Conservation (phyloP, 2,329 filamentous ascomycete species). For the Colletotrichum euphorbiae region DNA sequence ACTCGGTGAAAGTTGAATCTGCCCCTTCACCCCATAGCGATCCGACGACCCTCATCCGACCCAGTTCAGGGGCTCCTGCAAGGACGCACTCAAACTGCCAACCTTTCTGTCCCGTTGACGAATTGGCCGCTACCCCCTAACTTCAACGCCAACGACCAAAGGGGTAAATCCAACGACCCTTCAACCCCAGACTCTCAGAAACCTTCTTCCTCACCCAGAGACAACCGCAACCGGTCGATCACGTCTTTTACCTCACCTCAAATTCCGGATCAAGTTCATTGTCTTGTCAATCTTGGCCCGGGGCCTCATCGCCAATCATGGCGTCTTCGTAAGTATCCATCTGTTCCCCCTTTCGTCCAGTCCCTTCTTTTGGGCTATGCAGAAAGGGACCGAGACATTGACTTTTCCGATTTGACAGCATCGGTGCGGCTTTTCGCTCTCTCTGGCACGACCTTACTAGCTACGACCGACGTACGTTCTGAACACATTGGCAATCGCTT, state of each 20-base stretch:
- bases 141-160: slow-evolving; percentile 38
- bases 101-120: slow-evolving; percentile 31
- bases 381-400: slow-evolving; percentile 36
- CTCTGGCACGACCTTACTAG: slow-evolving; percentile 95
- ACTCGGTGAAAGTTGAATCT: background rate
- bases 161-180: slow-evolving; percentile 32
- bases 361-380: slow-evolving; percentile 24
- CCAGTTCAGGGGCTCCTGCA: slow-evolving; percentile 15
- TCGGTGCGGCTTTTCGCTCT: slow-evolving; percentile 81
- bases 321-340: slow-evolving; percentile 39
- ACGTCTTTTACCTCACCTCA: slow-evolving; percentile 7
- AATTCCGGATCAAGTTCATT: slow-evolving; percentile 31
- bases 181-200: slow-evolving; percentile 9
- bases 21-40: slow-evolving; percentile 13
- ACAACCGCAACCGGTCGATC: slow-evolving; percentile 36
- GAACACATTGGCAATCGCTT: slow-evolving; percentile 15
- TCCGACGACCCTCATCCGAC: slow-evolving; percentile 22
- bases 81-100: slow-evolving; percentile 19
- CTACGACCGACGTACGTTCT: slow-evolving; percentile 71
- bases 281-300: slow-evolving; percentile 32
- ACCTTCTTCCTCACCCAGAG: slow-evolving; percentile 17
- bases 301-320: slow-evolving; percentile 39
- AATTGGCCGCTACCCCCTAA: slow-evolving; percentile 37
- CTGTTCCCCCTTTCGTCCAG: slow-evolving; percentile 11
- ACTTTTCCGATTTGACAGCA: slow-evolving; percentile 53